Base-by-base conservation (phyloP, 371 early-diverging fungal species). In the Apophysomyces variabilis region DNA sequence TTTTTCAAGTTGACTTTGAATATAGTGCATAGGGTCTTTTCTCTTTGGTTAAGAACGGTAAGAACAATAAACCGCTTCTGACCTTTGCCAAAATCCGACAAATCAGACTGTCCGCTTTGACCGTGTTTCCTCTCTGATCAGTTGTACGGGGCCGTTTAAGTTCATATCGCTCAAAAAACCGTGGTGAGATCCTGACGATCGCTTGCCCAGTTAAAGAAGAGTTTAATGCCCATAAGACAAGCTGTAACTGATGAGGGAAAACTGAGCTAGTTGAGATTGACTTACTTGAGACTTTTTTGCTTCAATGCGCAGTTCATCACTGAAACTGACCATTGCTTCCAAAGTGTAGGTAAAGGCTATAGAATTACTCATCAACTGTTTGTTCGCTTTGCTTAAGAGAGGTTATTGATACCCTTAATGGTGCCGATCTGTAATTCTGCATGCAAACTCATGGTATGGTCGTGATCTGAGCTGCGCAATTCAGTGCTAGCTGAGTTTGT, bases 291-390 rank as follows among this genome's bases (percentile, higher is more conserved):
- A 62, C 57, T 63, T 66, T 57, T 58, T 63, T 13, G 69, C 69
- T 38, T 73, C 73, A 26, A 73, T 61, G 9, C 66, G 64, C 21
- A 73, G 56, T 46, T 73, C 73, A 7, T 73, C 73, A 37, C 73
- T 68, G 61, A 66, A 66, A 18, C 60, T 66, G 3, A 63, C 68
- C 13, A 72, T 43, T 7, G 72, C 66, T 32, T 58, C 68, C n/a
- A 72, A 16, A 36, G 36, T 62, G 13, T 47, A 57, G 5, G 68
- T 43, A 58, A 72, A 72, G 3, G 66, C 72, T 72, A 38, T 38
- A 35, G 41, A 41, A 8, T 13, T 41, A 13, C 13, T 41, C 13
- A 41, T 41, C 5, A 41, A 41, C 8, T 5, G 41, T 41, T 8
- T 2, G 11, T 41, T 13, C 41, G 8, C 13, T 41, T 41, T 13